Evolutionary conservation across 805 yeast species (phyloP).

Genomic region (Kodamaea hsintzibuensis): DNA sequence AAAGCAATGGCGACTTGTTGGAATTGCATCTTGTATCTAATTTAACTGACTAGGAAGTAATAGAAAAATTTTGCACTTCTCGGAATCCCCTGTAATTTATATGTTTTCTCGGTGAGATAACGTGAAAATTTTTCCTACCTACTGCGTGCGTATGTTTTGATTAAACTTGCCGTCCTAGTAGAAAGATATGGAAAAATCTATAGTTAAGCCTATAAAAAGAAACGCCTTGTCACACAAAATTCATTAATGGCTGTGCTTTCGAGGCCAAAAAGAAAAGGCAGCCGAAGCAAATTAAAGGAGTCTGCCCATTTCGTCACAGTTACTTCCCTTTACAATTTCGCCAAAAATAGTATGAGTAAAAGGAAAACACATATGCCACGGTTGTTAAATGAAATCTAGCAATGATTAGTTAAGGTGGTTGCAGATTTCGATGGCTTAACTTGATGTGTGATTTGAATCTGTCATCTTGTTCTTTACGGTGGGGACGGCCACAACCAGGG

Average conservation of each 20-base stretch:
- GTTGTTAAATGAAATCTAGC: not conserved
- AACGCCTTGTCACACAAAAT: not conserved
- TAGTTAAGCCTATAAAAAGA: not conserved
- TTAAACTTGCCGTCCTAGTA: not conserved
- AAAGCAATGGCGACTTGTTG: slow-evolving; percentile 27
- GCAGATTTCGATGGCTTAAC: too few species aligned
- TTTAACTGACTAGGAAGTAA: slow-evolving; percentile 1
- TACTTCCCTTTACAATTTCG: slow-evolving; percentile 3
- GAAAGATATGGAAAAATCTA: not conserved
- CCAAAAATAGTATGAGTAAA: slow-evolving; percentile 8
- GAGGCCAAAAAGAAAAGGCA: not conserved
- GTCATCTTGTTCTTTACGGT: too few species aligned
- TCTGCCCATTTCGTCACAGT: slow-evolving; percentile 6
- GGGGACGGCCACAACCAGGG: too few species aligned
- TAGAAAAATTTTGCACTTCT: not conserved
- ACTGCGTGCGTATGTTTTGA: not conserved
- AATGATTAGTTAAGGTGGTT: not conserved
- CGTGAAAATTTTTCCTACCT: slow-evolving; percentile 1
- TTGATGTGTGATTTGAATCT: too few species aligned
- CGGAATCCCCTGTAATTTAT: not conserved
- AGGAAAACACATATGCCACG: not conserved
- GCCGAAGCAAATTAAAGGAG: not conserved
- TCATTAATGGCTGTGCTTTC: not conserved
- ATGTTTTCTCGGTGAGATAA: not conserved
- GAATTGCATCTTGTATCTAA: slow-evolving; percentile 26